phyloP scores from a whole-genome alignment of 345 rosid species.

The Limnanthes douglasii region DNA sequence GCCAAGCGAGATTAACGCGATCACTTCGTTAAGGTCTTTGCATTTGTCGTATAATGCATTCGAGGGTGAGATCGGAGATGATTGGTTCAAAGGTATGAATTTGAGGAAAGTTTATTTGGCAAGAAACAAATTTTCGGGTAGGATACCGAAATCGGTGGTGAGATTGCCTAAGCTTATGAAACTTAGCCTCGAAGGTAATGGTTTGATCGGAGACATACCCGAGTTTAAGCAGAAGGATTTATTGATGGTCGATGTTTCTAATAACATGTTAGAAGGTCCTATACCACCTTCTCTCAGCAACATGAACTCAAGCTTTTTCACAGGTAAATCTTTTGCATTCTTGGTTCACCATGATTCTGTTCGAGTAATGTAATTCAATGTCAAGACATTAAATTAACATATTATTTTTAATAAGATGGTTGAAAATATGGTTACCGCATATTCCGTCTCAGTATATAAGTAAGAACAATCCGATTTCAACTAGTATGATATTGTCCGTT shows the following conservation, averaged over 20 bases:
- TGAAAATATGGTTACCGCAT: too few relatives aligned
- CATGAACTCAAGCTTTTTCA: constrained; percentile 21
- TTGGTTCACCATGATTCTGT: too few relatives aligned
- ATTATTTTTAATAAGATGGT: neutral
- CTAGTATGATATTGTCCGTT: too few relatives aligned
- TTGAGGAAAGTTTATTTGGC: constrained; percentile 38
- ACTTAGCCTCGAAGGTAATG: constrained; percentile 38
- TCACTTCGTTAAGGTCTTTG: constrained; percentile 23
- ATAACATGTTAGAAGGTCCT: constrained; percentile 36
- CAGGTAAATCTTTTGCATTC: constrained; percentile 25
- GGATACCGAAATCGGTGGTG: constrained; percentile 38
- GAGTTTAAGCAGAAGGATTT: constrained; percentile 23
- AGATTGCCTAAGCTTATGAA: constrained; percentile 22
- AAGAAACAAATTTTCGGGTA: constrained; percentile 33
- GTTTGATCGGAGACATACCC: constrained; percentile 42
- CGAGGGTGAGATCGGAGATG: constrained; percentile 25
- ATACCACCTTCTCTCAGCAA: constrained; percentile 28
- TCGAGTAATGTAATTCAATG: too few relatives aligned
- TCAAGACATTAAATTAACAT: neutral
- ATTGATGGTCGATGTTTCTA: constrained; percentile 22
- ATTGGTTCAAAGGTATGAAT: constrained; percentile 36
- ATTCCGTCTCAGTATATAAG: too few relatives aligned
- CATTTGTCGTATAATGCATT: constrained; percentile 42
- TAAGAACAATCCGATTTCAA: too few relatives aligned
- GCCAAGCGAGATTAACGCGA: constrained; percentile 25